Evolutionary conservation across 768 basidiomycete species (phyloP), one percentile per base, ranked within the genome.

Genomic region (Lactarius evosmus): DNA sequence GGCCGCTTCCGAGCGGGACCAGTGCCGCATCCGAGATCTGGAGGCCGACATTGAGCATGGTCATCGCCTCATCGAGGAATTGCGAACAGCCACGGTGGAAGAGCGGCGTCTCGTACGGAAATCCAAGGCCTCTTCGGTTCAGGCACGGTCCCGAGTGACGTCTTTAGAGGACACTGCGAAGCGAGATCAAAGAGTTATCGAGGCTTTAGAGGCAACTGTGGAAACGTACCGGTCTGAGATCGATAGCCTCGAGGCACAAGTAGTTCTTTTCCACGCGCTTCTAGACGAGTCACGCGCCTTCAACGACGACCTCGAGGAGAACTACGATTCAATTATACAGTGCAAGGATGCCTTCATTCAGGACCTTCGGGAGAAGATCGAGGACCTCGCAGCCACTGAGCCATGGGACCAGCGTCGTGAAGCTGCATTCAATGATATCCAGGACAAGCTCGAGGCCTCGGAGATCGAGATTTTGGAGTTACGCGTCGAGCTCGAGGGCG

Each of bases 311-410:
- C 60, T 69, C 46, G 68, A 69, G 33, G 68, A 61, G 30, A 62
- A 49, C 30, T 56, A 67, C 56, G 46, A 25, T 17, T 40, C 44
- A 22, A 44, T 69, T 33, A 49, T 60, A 34, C 41, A 53, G 4
- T 69, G 66, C 66, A 69, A 67, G 56, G 68, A 69, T 32, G 49
- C 36, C n/a, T 64, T 69, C 34, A 69, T 69, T 29, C 57, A 58
- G 44, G 66, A 67, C 32, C 66, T 69, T 22, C 66, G 40, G 51
- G 62, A 67, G 19, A 59, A 32, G 50, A 38, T 63, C 22, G 44
- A 59, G 29, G 61, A 62, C 11, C 51, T 68, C 33, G 16, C 58
- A 4, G 30, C 59, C 14, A 50, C 53, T 30, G 38, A 54, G 19
- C 17, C 60, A 16, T 50, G 55, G 49, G 38, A 27, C 32, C 55